Evolutionary conservation across 1,139 yeast genomes (phyloP).

Genomic region (Kodamaea sp.): DNA sequence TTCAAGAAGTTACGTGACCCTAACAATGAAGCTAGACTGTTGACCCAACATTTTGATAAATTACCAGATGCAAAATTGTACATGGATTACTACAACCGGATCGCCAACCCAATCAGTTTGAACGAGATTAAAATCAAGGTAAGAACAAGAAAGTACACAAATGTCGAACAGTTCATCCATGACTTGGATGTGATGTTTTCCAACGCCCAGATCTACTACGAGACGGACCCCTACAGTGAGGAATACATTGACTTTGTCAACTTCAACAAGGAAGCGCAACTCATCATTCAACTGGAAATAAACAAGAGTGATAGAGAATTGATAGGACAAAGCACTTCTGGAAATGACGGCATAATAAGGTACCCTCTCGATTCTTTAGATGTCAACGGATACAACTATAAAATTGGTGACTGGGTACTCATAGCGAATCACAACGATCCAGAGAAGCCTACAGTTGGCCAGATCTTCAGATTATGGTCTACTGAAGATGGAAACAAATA

Average conservation of each 20-base stretch:
- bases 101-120: conserved; percentile 74
- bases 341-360: conserved; percentile 57
- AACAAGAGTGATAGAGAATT: conserved; percentile 81
- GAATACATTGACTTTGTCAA: conserved; percentile 60
- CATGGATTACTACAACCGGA: conserved; percentile 66
- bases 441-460: conserved; percentile 89
- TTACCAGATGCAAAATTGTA: conserved; percentile 71
- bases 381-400: conserved; percentile 69
- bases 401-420: conserved; percentile 95
- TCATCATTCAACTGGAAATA: conserved; percentile 67
- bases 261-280: conserved; percentile 63
- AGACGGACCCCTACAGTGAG: conserved; percentile 56
- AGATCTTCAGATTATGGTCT: conserved; percentile 90
- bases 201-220: conserved; percentile 67
- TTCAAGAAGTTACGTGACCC: conserved; percentile 71
- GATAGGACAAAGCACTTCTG: conserved; percentile 65
- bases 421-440: conserved; percentile 85
- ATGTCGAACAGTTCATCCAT: conserved; percentile 71
- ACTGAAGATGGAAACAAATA: conserved; percentile 81
- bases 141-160: conserved; percentile 78
- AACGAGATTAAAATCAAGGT: conserved; percentile 82
- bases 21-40: conserved; percentile 45
- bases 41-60: conserved; percentile 71
- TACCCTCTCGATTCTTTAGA: conserved; percentile 77
- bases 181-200: conserved; percentile 77